phyloP scores from a whole-genome alignment of 768 basidiomycete species.

The Lentinula raphanica region DNA sequence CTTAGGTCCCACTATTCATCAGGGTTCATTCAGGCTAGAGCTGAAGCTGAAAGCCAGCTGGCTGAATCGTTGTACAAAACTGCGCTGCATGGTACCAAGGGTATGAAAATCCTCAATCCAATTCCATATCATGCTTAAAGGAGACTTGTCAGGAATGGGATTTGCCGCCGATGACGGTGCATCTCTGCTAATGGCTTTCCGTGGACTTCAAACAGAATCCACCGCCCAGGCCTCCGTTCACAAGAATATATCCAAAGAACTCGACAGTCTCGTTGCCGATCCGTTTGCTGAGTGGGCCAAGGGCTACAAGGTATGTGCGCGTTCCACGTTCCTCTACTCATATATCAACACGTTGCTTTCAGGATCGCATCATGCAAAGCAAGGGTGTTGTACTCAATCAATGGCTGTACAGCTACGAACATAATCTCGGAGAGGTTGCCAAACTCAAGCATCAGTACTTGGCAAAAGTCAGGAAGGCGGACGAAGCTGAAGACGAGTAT shows the following conservation, averaged over 20 bases:
- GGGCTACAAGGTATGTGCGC: slow-evolving; percentile 53
- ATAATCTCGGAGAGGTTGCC: slow-evolving; percentile 57
- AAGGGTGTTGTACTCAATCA: slow-evolving; percentile 55
- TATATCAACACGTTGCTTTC: neutral
- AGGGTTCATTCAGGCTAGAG: slow-evolving; percentile 52
- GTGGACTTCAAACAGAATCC: slow-evolving; percentile 74
- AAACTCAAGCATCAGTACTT: slow-evolving; percentile 77
- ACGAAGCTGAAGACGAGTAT: slow-evolving; percentile 93
- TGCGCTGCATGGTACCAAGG: slow-evolving; percentile 40
- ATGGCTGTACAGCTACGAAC: slow-evolving; percentile 69
- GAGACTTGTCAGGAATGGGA: slow-evolving; percentile 41
- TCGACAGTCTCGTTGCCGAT: slow-evolving; percentile 68
- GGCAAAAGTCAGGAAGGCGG: slow-evolving; percentile 74
- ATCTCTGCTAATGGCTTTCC: slow-evolving; percentile 73
- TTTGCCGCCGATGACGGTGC: slow-evolving; percentile 83
- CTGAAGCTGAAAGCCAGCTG: slow-evolving; percentile 60
- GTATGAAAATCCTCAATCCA: slow-evolving; percentile 24
- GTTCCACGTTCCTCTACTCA: slow-evolving; percentile 7
- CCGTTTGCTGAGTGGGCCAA: slow-evolving; percentile 81
- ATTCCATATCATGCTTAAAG: slow-evolving; percentile 7
- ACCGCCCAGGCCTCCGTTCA: slow-evolving; percentile 70
- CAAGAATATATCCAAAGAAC: slow-evolving; percentile 64
- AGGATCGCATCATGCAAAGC: slow-evolving; percentile 62
- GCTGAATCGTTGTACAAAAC: slow-evolving; percentile 55
- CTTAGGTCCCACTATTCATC: neutral